Conservation (phyloP, 148 eudicot species). For the Chenopodium formosanum region DNA sequence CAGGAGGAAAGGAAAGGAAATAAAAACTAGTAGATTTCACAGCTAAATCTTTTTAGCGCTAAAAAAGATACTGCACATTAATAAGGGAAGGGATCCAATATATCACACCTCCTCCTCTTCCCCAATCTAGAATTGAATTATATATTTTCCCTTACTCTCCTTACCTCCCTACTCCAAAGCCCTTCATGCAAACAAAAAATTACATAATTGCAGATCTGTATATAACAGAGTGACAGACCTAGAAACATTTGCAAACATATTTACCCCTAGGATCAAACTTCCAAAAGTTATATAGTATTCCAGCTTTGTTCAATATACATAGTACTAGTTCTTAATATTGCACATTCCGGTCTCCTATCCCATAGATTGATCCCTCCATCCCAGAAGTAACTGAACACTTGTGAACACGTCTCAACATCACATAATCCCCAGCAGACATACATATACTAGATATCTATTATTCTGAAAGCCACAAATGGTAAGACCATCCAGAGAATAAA, state of each 20-base stretch:
- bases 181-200: neutral
- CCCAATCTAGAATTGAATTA: neutral
- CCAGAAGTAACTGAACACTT: neutral
- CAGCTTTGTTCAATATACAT: neutral
- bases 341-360: neutral
- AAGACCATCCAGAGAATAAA: neutral
- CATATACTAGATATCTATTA: neutral
- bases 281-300: too few species aligned
- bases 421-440: neutral
- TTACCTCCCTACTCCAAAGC: neutral
- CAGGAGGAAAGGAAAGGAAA: neutral
- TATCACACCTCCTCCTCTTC: neutral
- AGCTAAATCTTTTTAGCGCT: neutral
- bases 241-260: neutral
- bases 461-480: neutral
- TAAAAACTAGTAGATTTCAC: neutral
- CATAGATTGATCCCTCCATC: neutral
- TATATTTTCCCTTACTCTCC: neutral
- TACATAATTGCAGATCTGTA: too few species aligned
- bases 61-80: neutral
- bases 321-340: neutral
- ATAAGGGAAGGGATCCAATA: neutral
- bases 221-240: neutral
- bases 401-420: neutral
- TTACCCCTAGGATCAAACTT: neutral